Base-by-base conservation (phyloP, 148 eudicot genomes). In the Rhododendron mucronatum region DNA sequence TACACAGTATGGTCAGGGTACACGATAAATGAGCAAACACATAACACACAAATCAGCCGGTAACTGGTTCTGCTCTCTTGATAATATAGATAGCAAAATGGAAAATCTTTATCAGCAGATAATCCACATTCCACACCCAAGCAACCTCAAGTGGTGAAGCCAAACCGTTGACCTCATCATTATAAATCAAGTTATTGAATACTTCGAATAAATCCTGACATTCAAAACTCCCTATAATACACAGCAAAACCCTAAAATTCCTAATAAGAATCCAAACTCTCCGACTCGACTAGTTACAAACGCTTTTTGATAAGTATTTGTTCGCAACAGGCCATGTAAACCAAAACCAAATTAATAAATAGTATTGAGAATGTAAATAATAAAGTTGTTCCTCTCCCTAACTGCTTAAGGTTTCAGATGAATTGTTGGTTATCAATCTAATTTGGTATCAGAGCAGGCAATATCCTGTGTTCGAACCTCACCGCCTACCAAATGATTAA, bases 221-320 rank as follows among this genome's bases (percentile, higher is more conserved):
- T 59, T 59, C n/a, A 2, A 20, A 59, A 59, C n/a, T 59, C 67
- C 61, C 61, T 15, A 18, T 55, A 51, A 51, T 55, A 55, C 21
- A 7, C 61, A 18, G 7, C 18, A 61, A 79, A 47, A 79, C 48
- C 83, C 69, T 81, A 55, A 81, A 81, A 11, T 81, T 33, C 44
- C 41, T 81, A 81, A 33, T 55, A 51, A 81, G 1, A 69, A 28
- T 9, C 21, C 44, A 14, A 33, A 81, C 33, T 55, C 67, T 81
- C 67, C 3, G 11, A 18, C 83, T 33, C 47, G 3, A 81, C 0
- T 14, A 81, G 30, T 59, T 63, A 37, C 18, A 82, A 59, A 82
- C 1, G 45, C 37, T 44, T 57, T 82, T 53, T 82, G 69, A 57
- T 69, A 82, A 82, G 84, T 69, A 57, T 82, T 82, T 59, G 47